Conservation (phyloP, 163 green algal species). For the Volvox carteri region DNA sequence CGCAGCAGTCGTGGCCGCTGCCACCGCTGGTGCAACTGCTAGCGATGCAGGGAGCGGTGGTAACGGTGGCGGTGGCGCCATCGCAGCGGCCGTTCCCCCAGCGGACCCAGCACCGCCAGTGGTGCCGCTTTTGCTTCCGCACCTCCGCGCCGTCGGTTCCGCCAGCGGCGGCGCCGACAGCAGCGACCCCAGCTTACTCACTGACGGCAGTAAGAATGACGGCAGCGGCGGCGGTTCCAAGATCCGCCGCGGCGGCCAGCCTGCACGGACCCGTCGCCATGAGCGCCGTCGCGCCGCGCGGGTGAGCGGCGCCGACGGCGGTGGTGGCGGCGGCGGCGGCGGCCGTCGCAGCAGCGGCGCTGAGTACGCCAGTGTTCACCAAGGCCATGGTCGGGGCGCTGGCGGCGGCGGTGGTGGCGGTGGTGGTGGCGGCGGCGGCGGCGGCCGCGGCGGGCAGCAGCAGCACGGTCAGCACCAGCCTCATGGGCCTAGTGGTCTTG, state of each 20-base stretch:
- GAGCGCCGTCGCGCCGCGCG: slow-evolving; percentile 39
- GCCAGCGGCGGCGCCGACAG: slow-evolving; percentile 11
- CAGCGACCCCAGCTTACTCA: slow-evolving; percentile 13
- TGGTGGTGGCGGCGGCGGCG: neutral
- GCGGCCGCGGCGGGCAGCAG: neutral
- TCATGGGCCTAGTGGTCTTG: neutral
- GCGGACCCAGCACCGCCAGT: neutral
- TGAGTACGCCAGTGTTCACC: slow-evolving; percentile 36
- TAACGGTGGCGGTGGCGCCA: neutral
- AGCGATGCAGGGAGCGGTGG: neutral
- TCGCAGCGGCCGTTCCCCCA: neutral
- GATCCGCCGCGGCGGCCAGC: slow-evolving; percentile 32
- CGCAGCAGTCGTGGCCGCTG: neutral
- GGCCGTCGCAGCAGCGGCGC: slow-evolving; percentile 13
- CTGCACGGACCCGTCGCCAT: slow-evolving; percentile 6
- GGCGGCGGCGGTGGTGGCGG: neutral
- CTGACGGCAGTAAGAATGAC: slow-evolving; percentile 23
- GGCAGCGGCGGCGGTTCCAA: slow-evolving; percentile 7
- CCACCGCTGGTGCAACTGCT: neutral
- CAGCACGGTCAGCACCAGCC: neutral
- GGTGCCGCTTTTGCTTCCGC: neutral
- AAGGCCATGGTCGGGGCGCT: too few species aligned
- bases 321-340: neutral
- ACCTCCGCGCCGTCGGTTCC: neutral
- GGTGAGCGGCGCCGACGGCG: slow-evolving; percentile 1